Evolutionary conservation across 768 basidiomycete species (phyloP).

Genomic region (Sporobolomyces pararoseus): DNA sequence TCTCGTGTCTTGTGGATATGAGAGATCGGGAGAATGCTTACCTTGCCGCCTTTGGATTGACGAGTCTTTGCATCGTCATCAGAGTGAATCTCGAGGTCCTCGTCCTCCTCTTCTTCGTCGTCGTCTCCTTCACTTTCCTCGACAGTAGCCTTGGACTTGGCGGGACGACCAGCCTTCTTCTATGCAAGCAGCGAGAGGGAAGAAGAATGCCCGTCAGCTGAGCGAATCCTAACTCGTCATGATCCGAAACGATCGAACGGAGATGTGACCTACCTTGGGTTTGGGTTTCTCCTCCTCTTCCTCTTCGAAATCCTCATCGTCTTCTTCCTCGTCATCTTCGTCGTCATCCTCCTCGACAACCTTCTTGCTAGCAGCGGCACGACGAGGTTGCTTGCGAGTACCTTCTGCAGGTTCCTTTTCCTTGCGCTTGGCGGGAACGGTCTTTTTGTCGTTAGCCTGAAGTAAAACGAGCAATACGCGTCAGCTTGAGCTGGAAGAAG

Average conservation of each 20-base stretch:
- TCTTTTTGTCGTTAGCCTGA: conserved; percentile 35
- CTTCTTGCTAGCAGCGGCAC: neutral
- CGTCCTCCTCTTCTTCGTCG: conserved; percentile 17
- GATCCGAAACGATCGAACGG: too few species aligned
- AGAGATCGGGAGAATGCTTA: neutral
- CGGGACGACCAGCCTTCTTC: neutral
- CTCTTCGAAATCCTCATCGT: conserved; percentile 8
- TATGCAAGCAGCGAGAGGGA: too few species aligned
- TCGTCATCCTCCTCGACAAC: conserved; percentile 8
- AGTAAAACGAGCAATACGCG: too few species aligned
- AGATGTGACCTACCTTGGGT: conserved; percentile 4
- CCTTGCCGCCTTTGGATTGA: conserved; percentile 16
- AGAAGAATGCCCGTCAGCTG: too few species aligned
- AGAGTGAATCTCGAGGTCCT: conserved; percentile 27
- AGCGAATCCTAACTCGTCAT: neutral
- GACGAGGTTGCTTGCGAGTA: conserved; percentile 23
- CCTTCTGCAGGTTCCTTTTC: conserved; percentile 16
- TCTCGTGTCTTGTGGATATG: neutral
- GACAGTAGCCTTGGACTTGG: conserved; percentile 15
- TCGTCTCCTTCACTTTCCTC: conserved; percentile 7
- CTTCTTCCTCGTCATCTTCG: conserved; percentile 9
- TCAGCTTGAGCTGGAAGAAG: too few species aligned
- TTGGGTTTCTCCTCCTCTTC: conserved; percentile 10
- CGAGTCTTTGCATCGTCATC: conserved; percentile 9
- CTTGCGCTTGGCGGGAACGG: conserved; percentile 28